Base-by-base conservation (phyloP, 345 rosid genomes). In the Gossypium anomalum region DNA sequence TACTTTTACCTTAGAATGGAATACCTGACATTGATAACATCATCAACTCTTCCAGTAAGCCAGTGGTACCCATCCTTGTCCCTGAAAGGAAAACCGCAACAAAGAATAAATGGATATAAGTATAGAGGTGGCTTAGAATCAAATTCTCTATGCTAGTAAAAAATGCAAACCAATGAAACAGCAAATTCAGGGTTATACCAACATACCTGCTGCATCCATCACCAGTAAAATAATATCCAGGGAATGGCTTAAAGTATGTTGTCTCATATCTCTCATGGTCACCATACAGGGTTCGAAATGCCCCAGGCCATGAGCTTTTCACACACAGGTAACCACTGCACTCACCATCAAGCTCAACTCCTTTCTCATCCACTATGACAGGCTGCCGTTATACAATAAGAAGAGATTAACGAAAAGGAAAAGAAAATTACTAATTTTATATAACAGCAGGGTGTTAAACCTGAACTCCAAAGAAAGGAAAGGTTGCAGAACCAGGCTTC, bases 401-500 rank as follows among this genome's bases (percentile, higher is more conserved):
- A 77, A 71, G 43, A 78, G 44, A 62, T 43, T 58, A 66, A 63
- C 57, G 12, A 70, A 78, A 53, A 6, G 66, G 25, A 23, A 61
- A 7, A 17, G 43, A 55, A 51, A 74, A 61, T 65, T 64, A 52
- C 48, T 14, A 51, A 71, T 58, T 9, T 62, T 10, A 7, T 16
- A 22, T 69, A 60, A 62, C 72, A 67, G 72, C 74, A 76, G 6
- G 38, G 64, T 23, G 41, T 15, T 80, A 74, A 49, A 95, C 99
- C 99, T 90, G 96, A 80, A 95, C 93, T 74, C 99, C 99, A 74
- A 95, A 93, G 94, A 95, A 95, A 75, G 99, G 99, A 85, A 95
- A 95, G 77, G 99, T 95, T 60, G 97, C 98, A 70, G 99, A 95
- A 79, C 99, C 98, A 82, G 99, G 99, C 83, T 95, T 95, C 88